Base-by-base conservation (phyloP, 106 monocot genomes). In the Posidonia australis region DNA sequence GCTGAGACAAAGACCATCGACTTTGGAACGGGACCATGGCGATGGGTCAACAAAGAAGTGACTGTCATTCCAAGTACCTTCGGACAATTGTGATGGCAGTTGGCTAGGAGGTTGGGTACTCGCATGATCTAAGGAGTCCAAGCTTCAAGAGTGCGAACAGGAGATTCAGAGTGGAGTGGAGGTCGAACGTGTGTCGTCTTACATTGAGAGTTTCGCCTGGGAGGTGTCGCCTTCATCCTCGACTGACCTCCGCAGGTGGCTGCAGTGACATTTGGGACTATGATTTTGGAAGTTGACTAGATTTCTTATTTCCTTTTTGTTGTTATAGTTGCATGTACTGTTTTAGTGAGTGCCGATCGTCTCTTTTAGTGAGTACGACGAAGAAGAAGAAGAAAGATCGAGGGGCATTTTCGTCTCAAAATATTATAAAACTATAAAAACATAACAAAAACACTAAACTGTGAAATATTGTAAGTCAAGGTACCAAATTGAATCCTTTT, bases 201-300 rank as follows among this genome's bases (percentile, higher is more conserved):
- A 64, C 48, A 65, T 77, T 12, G 91, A 80, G 6, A 86, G 88
- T 77, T 25, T 77, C 12, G 80, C 74, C 13, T 84, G 85, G 3
- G 96, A 98, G 58, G 61, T 85, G 1, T 98, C 96, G n/a, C 87
- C 96, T 31, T 82, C 84, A 20, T 98, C 96, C 23, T 85, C 96
- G 9, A 87, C 84, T 2, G 90, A 90, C 26, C 80, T 90, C 25
- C 79, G 86, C 31, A 64, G 87, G 49, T 90, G 90, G 90, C 65
- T 87, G n/a, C n/a, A n/a, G n/a, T n/a, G n/a, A n/a, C n/a, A n/a
- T n/a, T n/a, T n/a, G n/a, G n/a, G n/a, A n/a, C n/a, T n/a, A n/a
- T n/a, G n/a, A n/a, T n/a, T n/a, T n/a, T n/a, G n/a, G n/a, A n/a
- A n/a, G n/a, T n/a, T n/a, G n/a, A n/a, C n/a, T n/a, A n/a, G n/a